Percentiles rank a stretch among this genome's conserved stretches.
phyloP scores from a whole-genome alignment of 2,329 filamentous ascomycete species.

The Drechslerella coelobrocha region DNA sequence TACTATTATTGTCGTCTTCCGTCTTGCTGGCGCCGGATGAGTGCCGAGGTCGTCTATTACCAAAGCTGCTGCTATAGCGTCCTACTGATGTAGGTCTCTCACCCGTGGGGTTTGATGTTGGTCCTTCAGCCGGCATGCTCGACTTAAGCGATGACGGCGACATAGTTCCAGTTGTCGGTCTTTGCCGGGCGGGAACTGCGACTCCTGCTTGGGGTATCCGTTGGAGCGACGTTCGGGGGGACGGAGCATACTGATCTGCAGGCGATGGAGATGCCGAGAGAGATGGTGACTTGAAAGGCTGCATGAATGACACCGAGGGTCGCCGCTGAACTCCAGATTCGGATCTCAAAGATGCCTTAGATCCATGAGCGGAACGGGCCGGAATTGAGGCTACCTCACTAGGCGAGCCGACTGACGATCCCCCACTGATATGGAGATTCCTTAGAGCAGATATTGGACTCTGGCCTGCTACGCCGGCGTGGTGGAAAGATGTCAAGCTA shows the following conservation, averaged over 20 bases:
- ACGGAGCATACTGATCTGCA: conserved; percentile 63
- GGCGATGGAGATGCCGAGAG: conserved; percentile 83
- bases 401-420: conserved; percentile 64
- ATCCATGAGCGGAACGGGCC: conserved; percentile 60
- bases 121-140: conserved; percentile 67
- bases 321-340: conserved; percentile 69
- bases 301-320: conserved; percentile 81
- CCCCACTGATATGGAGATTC: conserved; percentile 65
- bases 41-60: conserved; percentile 77
- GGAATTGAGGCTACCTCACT: conserved; percentile 63
- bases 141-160: conserved; percentile 61
- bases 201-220: conserved; percentile 56
- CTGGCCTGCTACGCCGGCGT: conserved; percentile 74
- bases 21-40: conserved; percentile 73
- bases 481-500: conserved; percentile 85
- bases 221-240: conserved; percentile 63
- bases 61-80: conserved; percentile 93
- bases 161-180: conserved; percentile 57
- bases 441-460: conserved; percentile 85
- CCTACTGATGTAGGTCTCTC: conserved; percentile 69
- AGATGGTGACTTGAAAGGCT: conserved; percentile 94
- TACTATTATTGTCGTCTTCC: conserved; percentile 65
- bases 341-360: conserved; percentile 62
- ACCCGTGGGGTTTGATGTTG: conserved; percentile 71
- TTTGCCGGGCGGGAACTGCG: conserved; percentile 57